Conservation (phyloP, 2,329 filamentous ascomycete species). For the Neonectria sp. region DNA sequence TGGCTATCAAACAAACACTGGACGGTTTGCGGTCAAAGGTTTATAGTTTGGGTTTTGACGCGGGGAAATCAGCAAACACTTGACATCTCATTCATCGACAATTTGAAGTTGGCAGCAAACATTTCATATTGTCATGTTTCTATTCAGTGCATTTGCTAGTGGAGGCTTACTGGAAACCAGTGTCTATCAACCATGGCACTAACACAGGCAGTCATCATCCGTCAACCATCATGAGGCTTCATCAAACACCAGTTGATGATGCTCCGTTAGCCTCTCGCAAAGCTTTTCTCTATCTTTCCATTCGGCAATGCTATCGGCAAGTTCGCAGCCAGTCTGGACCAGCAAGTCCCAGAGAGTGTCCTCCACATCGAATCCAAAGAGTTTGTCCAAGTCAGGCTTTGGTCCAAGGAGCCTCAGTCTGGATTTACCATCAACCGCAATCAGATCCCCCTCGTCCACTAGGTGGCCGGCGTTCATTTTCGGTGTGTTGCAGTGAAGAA, state of each 20-base stretch:
- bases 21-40: no score
- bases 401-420: constrained; percentile 27
- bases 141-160: no score
- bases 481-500: constrained; percentile 29
- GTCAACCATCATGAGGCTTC: not conserved
- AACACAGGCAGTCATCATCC: not conserved
- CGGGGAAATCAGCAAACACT: no score
- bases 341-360: constrained; percentile 30
- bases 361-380: constrained; percentile 28
- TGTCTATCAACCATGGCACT: not conserved
- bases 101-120: no score
- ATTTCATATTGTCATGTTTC: no score
- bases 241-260: constrained; percentile 29
- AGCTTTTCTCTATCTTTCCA: constrained; percentile 23
- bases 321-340: constrained; percentile 31
- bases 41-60: no score
- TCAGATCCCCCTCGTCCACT: constrained; percentile 27
- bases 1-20: no score
- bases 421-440: constrained; percentile 20
- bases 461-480: constrained; percentile 32
- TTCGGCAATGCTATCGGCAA: constrained; percentile 25
- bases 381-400: constrained; percentile 9
- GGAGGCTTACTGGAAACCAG: not conserved
- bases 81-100: no score
- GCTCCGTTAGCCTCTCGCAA: constrained; percentile 28